Percentiles rank a stretch among this genome's conserved stretches.
Conservation (phyloP, 148 eudicot species). For the Chenopodium album region DNA sequence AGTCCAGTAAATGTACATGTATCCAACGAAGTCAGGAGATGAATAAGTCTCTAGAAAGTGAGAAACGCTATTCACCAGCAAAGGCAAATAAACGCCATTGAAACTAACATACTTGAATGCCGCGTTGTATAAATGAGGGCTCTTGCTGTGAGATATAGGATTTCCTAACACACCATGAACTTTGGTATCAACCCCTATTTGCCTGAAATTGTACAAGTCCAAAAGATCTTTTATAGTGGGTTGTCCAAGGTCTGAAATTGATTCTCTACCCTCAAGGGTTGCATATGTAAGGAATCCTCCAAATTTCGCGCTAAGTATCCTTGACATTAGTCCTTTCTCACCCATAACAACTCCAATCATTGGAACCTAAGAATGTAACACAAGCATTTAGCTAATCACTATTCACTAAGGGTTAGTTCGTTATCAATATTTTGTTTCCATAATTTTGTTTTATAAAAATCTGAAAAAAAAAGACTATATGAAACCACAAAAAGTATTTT, state of each 20-base stretch:
- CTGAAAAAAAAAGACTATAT: too few species aligned
- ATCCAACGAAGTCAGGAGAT: slow-evolving; percentile 74
- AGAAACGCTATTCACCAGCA: slow-evolving; percentile 66
- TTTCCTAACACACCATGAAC: slow-evolving; percentile 79
- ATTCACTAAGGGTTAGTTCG: too few species aligned
- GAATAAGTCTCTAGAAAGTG: slow-evolving; percentile 65
- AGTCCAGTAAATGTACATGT: slow-evolving; percentile 44
- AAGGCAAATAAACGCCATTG: slow-evolving; percentile 69
- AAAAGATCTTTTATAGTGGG: slow-evolving; percentile 66
- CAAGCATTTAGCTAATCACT: too few species aligned
- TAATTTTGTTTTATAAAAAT: too few species aligned
- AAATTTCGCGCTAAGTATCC: slow-evolving; percentile 79
- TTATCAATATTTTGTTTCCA: too few species aligned
- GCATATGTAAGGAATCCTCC: slow-evolving; percentile 91
- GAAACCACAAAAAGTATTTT: too few species aligned
- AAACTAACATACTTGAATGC: slow-evolving; percentile 63
- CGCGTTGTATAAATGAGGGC: slow-evolving; percentile 64
- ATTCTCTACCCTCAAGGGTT: slow-evolving; percentile 51
- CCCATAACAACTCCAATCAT: slow-evolving; percentile 85
- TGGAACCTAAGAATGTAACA: slow-evolving; percentile 54
- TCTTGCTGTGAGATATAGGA: slow-evolving; percentile 86
- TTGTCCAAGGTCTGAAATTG: slow-evolving; percentile 88
- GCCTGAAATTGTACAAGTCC: slow-evolving; percentile 71
- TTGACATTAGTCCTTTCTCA: slow-evolving; percentile 71
- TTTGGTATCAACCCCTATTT: slow-evolving; percentile 65